Conservation (phyloP, 176 grass and related monocot species). For the Oryza punctata region DNA sequence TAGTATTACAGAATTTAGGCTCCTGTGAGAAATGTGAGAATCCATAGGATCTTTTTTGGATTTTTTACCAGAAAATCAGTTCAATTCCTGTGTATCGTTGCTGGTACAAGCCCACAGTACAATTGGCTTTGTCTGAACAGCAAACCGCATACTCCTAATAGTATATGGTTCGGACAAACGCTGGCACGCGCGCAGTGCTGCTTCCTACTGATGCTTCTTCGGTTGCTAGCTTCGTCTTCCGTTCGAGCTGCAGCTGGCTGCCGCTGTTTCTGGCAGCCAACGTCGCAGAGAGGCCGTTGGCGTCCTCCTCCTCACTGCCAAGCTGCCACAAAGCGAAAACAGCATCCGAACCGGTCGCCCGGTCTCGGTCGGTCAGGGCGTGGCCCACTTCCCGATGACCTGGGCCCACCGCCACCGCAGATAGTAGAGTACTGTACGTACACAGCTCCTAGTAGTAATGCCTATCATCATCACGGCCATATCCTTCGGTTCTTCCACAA, state of each 20-base stretch:
- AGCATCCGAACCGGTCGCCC: constrained; percentile 15
- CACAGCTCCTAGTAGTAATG: constrained; percentile 19
- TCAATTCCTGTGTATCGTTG: neutral
- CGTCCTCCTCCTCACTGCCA: constrained; percentile 30
- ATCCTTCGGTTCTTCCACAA: neutral
- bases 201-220: neutral
- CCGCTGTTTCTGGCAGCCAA: neutral
- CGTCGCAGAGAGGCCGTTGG: neutral
- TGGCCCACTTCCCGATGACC: constrained; percentile 31
- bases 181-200: constrained; percentile 24
- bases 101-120: neutral
- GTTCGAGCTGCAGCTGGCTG: neutral
- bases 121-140: constrained; percentile 13
- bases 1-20: neutral
- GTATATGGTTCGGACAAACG: neutral
- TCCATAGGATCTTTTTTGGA: neutral
- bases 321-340: constrained; percentile 11
- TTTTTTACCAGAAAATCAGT: neutral
- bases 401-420: neutral
- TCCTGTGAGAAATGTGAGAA: neutral
- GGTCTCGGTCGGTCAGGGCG: neutral
- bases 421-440: neutral
- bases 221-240: neutral
- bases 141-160: neutral
- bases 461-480: constrained; percentile 15